These are phyloP conservation scores for Zygosaccharomyces pseudobailii DNA, from an alignment of 1,139 yeast species.

Conservation along the genomic window DNA sequence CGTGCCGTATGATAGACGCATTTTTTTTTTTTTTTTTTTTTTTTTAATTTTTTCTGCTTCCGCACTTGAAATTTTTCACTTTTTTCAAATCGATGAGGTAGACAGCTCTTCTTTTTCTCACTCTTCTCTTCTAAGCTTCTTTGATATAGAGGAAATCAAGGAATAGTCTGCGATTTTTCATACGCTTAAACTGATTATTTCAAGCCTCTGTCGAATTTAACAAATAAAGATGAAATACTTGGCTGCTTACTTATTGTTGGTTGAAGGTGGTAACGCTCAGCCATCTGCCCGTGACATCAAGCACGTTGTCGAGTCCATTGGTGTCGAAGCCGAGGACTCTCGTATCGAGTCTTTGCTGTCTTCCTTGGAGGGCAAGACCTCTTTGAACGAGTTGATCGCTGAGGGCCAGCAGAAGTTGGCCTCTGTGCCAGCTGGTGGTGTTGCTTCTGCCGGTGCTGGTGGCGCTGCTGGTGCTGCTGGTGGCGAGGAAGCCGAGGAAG, in stretches of 20 bases:
- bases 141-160: slow-evolving; percentile 27
- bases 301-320: slow-evolving; percentile 85
- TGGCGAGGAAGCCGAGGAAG: slow-evolving; percentile 62
- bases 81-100: background rate
- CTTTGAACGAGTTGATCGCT: slow-evolving; percentile 81
- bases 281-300: slow-evolving; percentile 94
- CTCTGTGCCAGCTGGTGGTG: slow-evolving; percentile 96
- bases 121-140: background rate
- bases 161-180: slow-evolving; percentile 35
- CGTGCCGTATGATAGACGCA: slow-evolving; percentile 18
- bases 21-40: background rate
- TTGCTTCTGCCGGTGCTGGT: slow-evolving; percentile 72
- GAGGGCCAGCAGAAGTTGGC: slow-evolving; percentile 95
- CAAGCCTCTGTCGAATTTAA: slow-evolving; percentile 16
- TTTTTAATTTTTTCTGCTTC: background rate
- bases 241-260: slow-evolving; percentile 87
- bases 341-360: slow-evolving; percentile 79
- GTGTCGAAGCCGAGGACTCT: slow-evolving; percentile 91
- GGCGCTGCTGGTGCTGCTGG: slow-evolving; percentile 66
- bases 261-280: slow-evolving; percentile 78
- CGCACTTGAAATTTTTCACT: slow-evolving; percentile 8
- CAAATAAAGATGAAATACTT: slow-evolving; percentile 72
- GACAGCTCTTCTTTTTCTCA: background rate
- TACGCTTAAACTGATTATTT: slow-evolving; percentile 38
- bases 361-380: slow-evolving; percentile 91